Conservation (phyloP, 108 stramenopile species). For the Seminavis robusta region DNA sequence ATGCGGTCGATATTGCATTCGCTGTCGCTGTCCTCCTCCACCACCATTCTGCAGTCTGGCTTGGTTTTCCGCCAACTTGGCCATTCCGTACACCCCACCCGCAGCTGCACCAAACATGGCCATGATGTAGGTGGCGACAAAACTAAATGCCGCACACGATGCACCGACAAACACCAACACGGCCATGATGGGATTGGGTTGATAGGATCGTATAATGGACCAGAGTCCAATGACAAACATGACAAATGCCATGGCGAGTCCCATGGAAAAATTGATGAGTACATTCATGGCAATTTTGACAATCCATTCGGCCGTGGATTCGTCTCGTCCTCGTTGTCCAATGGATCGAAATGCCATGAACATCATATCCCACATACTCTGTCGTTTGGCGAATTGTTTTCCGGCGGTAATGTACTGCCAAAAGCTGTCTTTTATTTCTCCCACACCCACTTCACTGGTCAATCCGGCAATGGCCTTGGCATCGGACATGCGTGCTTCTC, state of each 20-base stretch:
- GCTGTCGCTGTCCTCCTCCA: slow-evolving; percentile 1
- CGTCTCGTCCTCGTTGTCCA: slow-evolving; percentile 55
- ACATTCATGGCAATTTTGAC: slow-evolving; percentile 61
- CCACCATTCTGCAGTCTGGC: slow-evolving; percentile 3
- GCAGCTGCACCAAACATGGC: slow-evolving; percentile 81
- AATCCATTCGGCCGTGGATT: slow-evolving; percentile 68
- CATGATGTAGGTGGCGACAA: slow-evolving; percentile 73
- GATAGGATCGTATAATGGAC: slow-evolving; percentile 73
- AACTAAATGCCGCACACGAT: slow-evolving; percentile 76
- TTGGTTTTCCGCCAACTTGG: slow-evolving; percentile 79
- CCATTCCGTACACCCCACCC: slow-evolving; percentile 73
- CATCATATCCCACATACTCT: slow-evolving; percentile 88
- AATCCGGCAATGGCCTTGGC: slow-evolving; percentile 82
- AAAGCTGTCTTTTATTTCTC: slow-evolving; percentile 81
- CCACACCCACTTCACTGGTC: slow-evolving; percentile 78
- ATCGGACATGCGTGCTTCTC: slow-evolving; percentile 78
- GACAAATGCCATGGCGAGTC: slow-evolving; percentile 75
- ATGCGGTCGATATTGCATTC: slow-evolving; percentile 30
- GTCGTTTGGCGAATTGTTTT: slow-evolving; percentile 85
- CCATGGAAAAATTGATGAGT: slow-evolving; percentile 82
- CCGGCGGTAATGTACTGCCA: slow-evolving; percentile 81
- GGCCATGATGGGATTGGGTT: slow-evolving; percentile 73
- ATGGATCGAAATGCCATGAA: slow-evolving; percentile 80
- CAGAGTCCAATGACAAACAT: slow-evolving; percentile 80
- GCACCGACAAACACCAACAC: slow-evolving; percentile 75